Conservation (phyloP, 176 grass and related monocot genomes). For the Oropetium thomaeum region DNA sequence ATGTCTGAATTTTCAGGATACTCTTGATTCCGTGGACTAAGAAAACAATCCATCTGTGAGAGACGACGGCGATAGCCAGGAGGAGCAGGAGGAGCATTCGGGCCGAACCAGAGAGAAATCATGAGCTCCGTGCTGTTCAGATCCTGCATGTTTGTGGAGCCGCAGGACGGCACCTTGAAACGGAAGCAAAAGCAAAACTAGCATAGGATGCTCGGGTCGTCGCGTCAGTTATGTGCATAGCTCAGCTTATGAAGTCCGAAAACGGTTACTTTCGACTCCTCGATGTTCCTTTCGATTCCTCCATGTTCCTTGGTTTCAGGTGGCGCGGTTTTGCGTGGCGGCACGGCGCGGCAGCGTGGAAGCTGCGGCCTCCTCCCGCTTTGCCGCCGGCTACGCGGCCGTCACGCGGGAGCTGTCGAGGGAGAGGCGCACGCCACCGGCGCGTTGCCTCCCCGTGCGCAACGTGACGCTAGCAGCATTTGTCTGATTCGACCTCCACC, state of each 20-base stretch:
- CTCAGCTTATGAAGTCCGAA: neutral
- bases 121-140: neutral
- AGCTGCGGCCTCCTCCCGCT: neutral
- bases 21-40: constrained; percentile 11
- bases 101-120: neutral
- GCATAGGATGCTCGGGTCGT: neutral
- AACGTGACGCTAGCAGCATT: constrained; percentile 37
- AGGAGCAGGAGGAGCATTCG: neutral
- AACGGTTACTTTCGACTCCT: too few species aligned
- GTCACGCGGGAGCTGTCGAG: constrained; percentile 33
- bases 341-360: constrained; percentile 1
- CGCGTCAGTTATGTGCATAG: constrained; percentile 1
- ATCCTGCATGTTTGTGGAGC: neutral
- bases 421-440: neutral
- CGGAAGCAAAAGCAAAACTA: neutral
- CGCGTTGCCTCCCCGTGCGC: constrained; percentile 12
- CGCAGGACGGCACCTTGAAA: neutral
- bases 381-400: constrained; percentile 25
- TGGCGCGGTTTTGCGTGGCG: neutral
- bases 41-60: neutral
- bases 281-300: too few species aligned
- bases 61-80: neutral
- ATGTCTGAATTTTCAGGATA: constrained; percentile 34
- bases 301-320: neutral
- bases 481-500: neutral